Base-by-base conservation (phyloP, 768 basidiomycete genomes). In the Psilocybe cyanescens region DNA sequence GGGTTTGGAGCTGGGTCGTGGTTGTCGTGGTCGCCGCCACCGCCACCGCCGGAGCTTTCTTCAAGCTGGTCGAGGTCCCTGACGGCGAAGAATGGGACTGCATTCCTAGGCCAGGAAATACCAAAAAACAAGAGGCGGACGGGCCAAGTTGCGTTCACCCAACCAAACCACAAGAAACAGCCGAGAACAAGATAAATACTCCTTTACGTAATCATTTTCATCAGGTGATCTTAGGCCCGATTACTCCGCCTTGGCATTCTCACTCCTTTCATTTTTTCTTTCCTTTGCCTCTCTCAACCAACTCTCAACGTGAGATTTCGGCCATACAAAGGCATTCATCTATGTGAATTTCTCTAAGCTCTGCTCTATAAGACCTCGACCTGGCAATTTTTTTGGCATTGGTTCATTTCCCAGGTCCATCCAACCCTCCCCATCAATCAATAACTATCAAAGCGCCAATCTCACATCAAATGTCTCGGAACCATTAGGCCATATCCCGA, bases 21-120 rank as follows among this genome's bases (percentile, higher is more conserved):
- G 62, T 57, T 55, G 65, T 67, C 55, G 68, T 39, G 16, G 61
- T 39, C 44, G 56, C 39, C 37, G 60, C 33, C 55, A 51, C 24
- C 41, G 59, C 58, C 55, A 62, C 59, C 50, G 58, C 52, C 61
- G 61, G 41, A 50, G 61, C 45, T 50, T 57, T 58, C 58, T 57
- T 63, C 62, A 59, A 63, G 39, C 53, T 59, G 54, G 63, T 60
- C 49, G 54, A 61, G 6, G 44, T 62, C 64, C 62, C 62, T 59
- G 66, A 57, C 60, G 63, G 66, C 65, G 65, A 68, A 65, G 65
- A 57, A 65, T 61, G 49, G 35, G 58, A 48, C 53, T 65, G 64
- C 64, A 65, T 65, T 56, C 64, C 64, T 58, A 59, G 48, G 61
- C 61, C 57, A 54, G 53, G 49, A 49, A 61, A 41, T 39, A 52